Evolutionary conservation across 163 green algal species (phyloP), one percentile per base, ranked within the genome.

Genomic region (Scenedesmus sp.): DNA sequence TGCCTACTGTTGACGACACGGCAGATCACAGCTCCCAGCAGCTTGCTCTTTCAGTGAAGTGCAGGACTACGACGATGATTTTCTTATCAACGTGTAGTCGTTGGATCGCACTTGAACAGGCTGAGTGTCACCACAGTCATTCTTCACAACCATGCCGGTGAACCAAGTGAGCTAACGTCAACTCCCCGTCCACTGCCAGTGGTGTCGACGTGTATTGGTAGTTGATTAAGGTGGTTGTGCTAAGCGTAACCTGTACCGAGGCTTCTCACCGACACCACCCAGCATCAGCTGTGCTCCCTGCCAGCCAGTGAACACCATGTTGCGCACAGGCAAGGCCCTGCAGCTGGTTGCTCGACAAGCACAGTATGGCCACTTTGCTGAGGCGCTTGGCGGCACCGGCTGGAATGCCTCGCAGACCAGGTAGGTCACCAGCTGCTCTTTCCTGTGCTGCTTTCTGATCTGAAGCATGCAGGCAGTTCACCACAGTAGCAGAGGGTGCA

Each of bases 321-420:
- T 92, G 59, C 88, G 88, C 33, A 87, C 86, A 56, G 76, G 76
- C 86, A 65, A 56, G 15, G 76, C 53, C 12, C 26, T 91, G 86
- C 80, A 76, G 59, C 37, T 88, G 44, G 80, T 61, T 5, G 81
- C 59, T 53, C 56, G 88, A 15, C 46, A 89, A 33, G 65, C 65
- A 68, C 78, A 87, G 78, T 33, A 43, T 40, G 40, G 35, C 18
- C 46, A 42, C 16, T 22, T 85, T 42, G 49, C 59, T 43, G 80
- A 88, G 44, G 88, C 70, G 18, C 72, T 90, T 1, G 44, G 68
- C 49, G 51, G 35, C 59, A 86, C 81, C 20, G 30, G 81, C 3
- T 88, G 80, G 43, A 85, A 65, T 70, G n/a, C 72, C n/a, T 53
- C 86, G 24, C 88, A 92, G 68, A 56, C 15, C 30, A 92, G 88